Base-by-base conservation (phyloP, 345 rosid genomes). In the Hibiscus mutabilis region DNA sequence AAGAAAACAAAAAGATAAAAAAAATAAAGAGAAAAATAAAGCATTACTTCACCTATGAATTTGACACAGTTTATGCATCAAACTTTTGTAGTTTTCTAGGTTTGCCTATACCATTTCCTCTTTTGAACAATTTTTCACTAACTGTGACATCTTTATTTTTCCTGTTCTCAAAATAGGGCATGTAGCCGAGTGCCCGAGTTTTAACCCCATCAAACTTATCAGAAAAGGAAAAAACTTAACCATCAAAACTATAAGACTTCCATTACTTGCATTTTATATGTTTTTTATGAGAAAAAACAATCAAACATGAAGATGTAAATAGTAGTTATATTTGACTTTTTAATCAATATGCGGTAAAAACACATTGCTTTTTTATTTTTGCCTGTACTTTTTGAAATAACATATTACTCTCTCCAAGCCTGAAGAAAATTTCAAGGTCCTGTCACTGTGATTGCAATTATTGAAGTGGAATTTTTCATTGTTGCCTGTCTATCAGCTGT, bases 401-500 rank as follows among this genome's bases (percentile, higher is more conserved):
- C 7, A 37, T 19, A 12, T 3, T 16, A 42, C 55, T 44, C 55
- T 35, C 49, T 62, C 25, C 22, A 37, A 62, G 49, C 27, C 18
- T 65, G 19, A 44, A 22, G 51, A 65, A 44, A 40, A 24, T 42
- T 35, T 64, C 18, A 40, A 21, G 29, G 18, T 8, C 42, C 47
- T 62, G 15, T 52, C 24, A 52, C 24, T 18, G 21, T 61, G 47
- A 40, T 40, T 62, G 68, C 10, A 21, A 40, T 21, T 65, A 65
- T 65, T 42, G 53, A 40, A 13, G 11, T 42, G 53, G 55, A 44
- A 44, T 14, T 29, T 22, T 24, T 46, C 5, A 5, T 13, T 58
- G 44, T 61, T 59, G 4, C 25, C 29, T 25, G 6, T 70, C 47
- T 60, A 52, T 68, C 74, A 40, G 68, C 68, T 70, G 55, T 31